phyloP scores from a whole-genome alignment of 108 stramenopile genomes.

The Aurantiochytrium sp. region DNA sequence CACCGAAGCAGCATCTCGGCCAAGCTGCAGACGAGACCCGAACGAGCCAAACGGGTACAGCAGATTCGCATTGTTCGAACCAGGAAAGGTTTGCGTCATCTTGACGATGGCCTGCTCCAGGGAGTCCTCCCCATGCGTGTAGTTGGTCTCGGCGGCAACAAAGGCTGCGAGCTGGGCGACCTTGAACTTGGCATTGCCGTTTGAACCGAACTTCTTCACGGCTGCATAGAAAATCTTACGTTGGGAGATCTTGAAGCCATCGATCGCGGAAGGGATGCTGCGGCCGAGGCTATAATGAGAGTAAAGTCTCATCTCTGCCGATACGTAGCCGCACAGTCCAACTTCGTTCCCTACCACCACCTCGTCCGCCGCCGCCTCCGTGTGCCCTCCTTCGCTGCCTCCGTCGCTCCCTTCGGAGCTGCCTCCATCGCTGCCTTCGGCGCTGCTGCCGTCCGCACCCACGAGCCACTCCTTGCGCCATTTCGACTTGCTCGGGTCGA shows the following conservation, averaged over 20 bases:
- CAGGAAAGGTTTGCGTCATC: neutral
- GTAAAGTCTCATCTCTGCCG: neutral
- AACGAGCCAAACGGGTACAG: neutral
- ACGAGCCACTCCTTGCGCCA: no score
- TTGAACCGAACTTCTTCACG: neutral
- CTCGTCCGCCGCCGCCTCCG: no score
- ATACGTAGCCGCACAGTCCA: neutral
- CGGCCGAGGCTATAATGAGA: neutral
- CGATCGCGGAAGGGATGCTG: neutral
- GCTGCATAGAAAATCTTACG: neutral
- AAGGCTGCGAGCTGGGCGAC: neutral
- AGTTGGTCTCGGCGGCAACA: neutral
- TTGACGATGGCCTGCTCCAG: neutral
- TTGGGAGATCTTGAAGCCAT: neutral
- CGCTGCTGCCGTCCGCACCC: no score
- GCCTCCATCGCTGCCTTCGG: no score
- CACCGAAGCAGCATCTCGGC: neutral
- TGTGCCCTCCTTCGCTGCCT: no score
- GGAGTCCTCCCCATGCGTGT: neutral
- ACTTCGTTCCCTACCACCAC: no score
- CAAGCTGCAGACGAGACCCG: neutral
- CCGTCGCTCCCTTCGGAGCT: no score
- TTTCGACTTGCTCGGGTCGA: no score
- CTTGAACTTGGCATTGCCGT: neutral
- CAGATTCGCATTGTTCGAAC: neutral